phyloP scores from a whole-genome alignment of 2,329 filamentous ascomycete species.

The Cryphonectria nitschkei region DNA sequence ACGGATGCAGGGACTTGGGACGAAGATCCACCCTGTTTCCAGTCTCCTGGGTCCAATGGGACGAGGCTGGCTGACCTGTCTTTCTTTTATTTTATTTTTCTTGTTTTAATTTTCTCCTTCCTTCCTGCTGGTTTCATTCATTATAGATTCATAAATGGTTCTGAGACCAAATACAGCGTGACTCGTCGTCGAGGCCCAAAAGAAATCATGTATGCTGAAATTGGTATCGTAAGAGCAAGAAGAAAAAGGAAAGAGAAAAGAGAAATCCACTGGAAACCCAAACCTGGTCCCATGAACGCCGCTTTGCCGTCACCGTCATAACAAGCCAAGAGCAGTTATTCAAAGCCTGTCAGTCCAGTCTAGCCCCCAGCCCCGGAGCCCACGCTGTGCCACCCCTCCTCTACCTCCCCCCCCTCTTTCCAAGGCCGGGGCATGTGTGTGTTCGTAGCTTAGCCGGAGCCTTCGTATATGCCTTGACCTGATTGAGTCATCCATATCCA shows the following conservation, averaged over 20 bases:
- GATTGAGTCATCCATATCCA: neutral
- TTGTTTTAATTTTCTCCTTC: neutral
- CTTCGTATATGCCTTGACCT: neutral
- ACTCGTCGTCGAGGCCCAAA: neutral
- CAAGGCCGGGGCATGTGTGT: neutral
- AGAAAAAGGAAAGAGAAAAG: conserved; percentile 1
- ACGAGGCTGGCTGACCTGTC: neutral
- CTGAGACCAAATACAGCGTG: neutral
- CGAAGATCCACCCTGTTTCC: conserved; percentile 9
- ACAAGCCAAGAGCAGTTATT: neutral
- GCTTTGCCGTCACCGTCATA: conserved; percentile 17
- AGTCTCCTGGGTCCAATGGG: conserved; percentile 10
- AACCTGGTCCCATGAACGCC: conserved; percentile 12
- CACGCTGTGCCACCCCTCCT: conserved; percentile 1
- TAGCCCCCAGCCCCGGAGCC: conserved; percentile 1
- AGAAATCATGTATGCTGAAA: conserved; percentile 25
- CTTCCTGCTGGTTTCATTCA: neutral
- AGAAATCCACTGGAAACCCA: conserved; percentile 6
- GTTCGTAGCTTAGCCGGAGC: neutral
- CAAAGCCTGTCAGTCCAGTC: neutral
- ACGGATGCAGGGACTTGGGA: conserved; percentile 3
- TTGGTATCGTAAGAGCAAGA: conserved; percentile 28
- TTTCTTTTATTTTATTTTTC: neutral
- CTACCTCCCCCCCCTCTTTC: neutral
- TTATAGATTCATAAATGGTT: neutral